A percentile compares a stretch with the other conserved stretches of the same genome.
These are phyloP conservation scores for Nigrospora oryzae DNA, from an alignment of 2,329 filamentous ascomycete genomes.

Conservation along the genomic window DNA sequence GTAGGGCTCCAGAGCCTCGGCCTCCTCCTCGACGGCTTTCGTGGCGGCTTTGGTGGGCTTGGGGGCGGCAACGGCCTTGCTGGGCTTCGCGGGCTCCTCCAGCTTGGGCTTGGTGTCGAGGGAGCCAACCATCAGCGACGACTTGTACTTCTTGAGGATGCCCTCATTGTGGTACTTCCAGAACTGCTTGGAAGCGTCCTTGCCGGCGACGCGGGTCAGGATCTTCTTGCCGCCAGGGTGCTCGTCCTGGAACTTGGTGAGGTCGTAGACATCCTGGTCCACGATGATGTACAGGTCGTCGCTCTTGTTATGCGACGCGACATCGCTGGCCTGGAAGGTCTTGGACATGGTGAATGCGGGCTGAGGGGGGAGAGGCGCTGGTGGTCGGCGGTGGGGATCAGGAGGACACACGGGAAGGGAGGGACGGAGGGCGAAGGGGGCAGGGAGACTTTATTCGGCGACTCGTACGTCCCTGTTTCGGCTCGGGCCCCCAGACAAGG, in stretches of 20 bases:
- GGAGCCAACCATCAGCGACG: constrained; percentile 73
- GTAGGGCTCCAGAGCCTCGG: constrained; percentile 73
- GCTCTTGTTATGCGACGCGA: constrained; percentile 84
- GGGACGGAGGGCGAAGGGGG: not conserved
- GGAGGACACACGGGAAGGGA: not conserved
- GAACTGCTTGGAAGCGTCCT: constrained; percentile 60
- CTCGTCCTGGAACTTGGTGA: constrained; percentile 81
- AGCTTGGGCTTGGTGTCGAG: constrained; percentile 73
- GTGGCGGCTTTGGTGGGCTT: constrained; percentile 24
- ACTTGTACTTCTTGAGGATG: constrained; percentile 80
- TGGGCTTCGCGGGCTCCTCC: constrained; percentile 43
- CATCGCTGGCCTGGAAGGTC: constrained; percentile 75
- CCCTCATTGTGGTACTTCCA: constrained; percentile 77
- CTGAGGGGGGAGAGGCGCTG: not conserved
- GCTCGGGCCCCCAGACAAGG: no score
- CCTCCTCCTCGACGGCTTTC: constrained; percentile 40
- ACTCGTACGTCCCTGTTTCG: not conserved
- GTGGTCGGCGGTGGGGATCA: not conserved
- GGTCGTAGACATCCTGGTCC: constrained; percentile 91
- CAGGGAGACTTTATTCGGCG: not conserved
- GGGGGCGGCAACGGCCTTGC: constrained; percentile 36
- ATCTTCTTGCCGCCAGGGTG: constrained; percentile 67
- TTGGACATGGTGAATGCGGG: constrained; percentile 62
- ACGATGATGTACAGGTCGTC: constrained; percentile 83
- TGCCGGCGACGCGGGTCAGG: constrained; percentile 53